Evolutionary conservation across 768 basidiomycete species (phyloP).

Genomic region (Epithele typhae): DNA sequence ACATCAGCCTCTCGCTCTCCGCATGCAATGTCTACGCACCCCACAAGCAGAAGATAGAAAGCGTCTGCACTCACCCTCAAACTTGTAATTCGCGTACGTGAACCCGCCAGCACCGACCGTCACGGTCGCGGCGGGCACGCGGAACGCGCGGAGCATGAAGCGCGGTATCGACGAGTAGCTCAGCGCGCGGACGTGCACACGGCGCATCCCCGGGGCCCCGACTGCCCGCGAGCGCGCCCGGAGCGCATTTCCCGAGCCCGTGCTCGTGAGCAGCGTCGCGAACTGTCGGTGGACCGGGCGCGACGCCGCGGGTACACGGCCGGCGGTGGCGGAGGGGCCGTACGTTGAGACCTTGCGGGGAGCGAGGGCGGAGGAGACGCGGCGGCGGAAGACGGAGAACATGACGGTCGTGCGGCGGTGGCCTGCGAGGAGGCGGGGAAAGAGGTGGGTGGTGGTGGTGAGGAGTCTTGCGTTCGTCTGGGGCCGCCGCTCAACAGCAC

Average conservation of each 20-base stretch:
- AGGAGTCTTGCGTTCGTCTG: too few species aligned
- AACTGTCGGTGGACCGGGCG: constrained; percentile 55
- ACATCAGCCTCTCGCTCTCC: too few species aligned
- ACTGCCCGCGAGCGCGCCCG: constrained; percentile 43
- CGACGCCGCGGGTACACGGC: constrained; percentile 26
- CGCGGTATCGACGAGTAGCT: constrained; percentile 89
- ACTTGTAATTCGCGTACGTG: constrained; percentile 95
- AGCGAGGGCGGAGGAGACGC: constrained; percentile 25
- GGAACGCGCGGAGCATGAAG: constrained; percentile 82
- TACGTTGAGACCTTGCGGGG: constrained; percentile 14
- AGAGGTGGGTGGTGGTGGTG: too few species aligned
- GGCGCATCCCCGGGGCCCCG: constrained; percentile 45
- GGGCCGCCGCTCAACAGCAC: too few species aligned
- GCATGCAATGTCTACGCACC: too few species aligned
- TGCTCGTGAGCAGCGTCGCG: constrained; percentile 50
- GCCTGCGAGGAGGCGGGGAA: too few species aligned
- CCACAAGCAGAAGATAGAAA: too few species aligned
- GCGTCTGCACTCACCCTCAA: constrained; percentile 91
- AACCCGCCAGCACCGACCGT: constrained; percentile 88
- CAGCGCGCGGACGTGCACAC: constrained; percentile 67
- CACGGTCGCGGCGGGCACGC: constrained; percentile 83
- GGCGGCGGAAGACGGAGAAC: constrained; percentile 41
- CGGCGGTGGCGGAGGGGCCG: constrained; percentile 2
- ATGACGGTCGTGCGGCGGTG: too few species aligned
- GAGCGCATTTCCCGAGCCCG: too few species aligned